Percentiles rank a stretch among this genome's conserved stretches.
These are phyloP conservation scores for Penicillium paradoxum DNA, from an alignment of 495 filamentous ascomycete species.

Conservation along the genomic window DNA sequence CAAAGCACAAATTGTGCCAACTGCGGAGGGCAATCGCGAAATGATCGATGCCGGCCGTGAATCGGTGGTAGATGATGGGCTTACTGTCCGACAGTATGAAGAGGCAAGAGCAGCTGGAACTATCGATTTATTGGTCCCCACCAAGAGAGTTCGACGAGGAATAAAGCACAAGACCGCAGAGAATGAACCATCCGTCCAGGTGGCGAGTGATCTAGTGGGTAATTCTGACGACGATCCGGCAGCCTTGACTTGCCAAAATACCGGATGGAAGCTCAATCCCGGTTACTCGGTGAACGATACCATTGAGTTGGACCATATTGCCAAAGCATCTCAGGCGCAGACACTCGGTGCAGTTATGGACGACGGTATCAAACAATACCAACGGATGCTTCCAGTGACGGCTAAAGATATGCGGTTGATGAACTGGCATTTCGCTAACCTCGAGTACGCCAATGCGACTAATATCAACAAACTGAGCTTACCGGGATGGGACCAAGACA, in stretches of 20 bases:
- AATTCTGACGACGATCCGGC: conserved; percentile 60
- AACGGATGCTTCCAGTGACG: conserved; percentile 72
- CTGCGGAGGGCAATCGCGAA: conserved; percentile 79
- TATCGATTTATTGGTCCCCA: conserved; percentile 36
- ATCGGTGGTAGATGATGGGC: conserved; percentile 61
- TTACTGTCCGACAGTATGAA: conserved; percentile 69
- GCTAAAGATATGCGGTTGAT: conserved; percentile 83
- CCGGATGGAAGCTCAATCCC: conserved; percentile 76
- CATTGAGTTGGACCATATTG: conserved; percentile 66
- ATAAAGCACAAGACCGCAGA: conserved; percentile 44
- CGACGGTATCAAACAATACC: conserved; percentile 81
- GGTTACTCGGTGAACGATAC: conserved; percentile 59
- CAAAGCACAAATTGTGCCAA: conserved; percentile 58
- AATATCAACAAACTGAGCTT: conserved; percentile 85
- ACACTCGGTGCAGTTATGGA: conserved; percentile 88
- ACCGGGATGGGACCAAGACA: conserved; percentile 91
- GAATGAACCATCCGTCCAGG: conserved; percentile 32
- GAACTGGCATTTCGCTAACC: conserved; percentile 98
- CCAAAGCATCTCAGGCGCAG: conserved; percentile 54
- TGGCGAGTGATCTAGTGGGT: conserved; percentile 51
- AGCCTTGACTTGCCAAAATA: conserved; percentile 61
- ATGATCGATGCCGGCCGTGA: conserved; percentile 82
- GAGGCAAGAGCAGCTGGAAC: conserved; percentile 44
- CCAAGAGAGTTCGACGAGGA: conserved; percentile 40
- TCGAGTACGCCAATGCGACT: conserved; percentile 93